These are phyloP conservation scores for Emergomyces africanus DNA, from an alignment of 2,329 filamentous ascomycete species.

Conservation along the genomic window DNA sequence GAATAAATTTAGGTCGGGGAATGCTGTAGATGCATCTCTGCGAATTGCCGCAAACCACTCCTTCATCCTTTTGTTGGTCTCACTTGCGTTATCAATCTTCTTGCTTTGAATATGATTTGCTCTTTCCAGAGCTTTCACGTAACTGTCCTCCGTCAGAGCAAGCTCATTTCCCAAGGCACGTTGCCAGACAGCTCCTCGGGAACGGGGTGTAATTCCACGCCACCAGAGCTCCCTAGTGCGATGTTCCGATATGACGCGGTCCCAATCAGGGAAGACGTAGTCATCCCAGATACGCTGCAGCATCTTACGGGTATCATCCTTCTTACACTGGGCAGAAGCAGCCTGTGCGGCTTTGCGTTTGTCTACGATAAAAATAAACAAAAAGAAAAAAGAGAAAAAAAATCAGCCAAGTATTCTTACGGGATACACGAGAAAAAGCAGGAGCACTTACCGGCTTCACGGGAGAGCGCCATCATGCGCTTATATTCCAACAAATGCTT, in stretches of 20 bases:
- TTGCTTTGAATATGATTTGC: slow-evolving; percentile 37
- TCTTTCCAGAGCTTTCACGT: slow-evolving; percentile 43
- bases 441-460: slow-evolving; percentile 39
- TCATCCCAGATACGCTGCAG: slow-evolving; percentile 50
- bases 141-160: slow-evolving; percentile 42
- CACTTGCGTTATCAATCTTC: slow-evolving; percentile 29
- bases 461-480: slow-evolving; percentile 50
- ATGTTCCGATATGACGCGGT: slow-evolving; percentile 40
- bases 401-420: slow-evolving; percentile 7
- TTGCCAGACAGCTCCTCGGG: slow-evolving; percentile 46
- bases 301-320: slow-evolving; percentile 39
- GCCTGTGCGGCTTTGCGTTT: slow-evolving; percentile 37
- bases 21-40: slow-evolving; percentile 41
- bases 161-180: slow-evolving; percentile 50
- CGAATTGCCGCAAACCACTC: slow-evolving; percentile 44
- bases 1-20: slow-evolving; percentile 48
- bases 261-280: slow-evolving; percentile 48
- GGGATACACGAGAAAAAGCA: background rate
- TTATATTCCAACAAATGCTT: slow-evolving; percentile 66
- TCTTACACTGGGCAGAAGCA: slow-evolving; percentile 36
- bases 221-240: slow-evolving; percentile 51
- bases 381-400: too few relatives aligned
- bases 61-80: slow-evolving; percentile 31
- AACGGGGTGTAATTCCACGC: slow-evolving; percentile 46
- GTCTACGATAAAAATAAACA: slow-evolving; percentile 29